Evolutionary conservation across 1,139 yeast genomes (phyloP), one percentile per base, ranked within the genome.

Genomic region (Zhuliangozyma blackwelliae): DNA sequence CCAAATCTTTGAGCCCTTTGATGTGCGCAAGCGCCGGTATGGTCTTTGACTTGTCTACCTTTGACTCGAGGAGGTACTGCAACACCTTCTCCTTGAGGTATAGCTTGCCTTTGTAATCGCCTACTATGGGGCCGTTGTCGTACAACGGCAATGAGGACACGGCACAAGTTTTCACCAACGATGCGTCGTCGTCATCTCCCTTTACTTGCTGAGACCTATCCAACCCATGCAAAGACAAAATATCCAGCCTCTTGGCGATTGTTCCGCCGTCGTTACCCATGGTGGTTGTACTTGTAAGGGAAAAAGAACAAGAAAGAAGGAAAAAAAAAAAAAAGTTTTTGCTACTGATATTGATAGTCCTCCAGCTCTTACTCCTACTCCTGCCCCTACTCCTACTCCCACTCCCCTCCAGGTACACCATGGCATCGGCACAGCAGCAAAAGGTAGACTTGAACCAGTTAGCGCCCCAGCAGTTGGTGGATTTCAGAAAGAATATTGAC

Each of bases 401-500:
- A n/a, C n/a, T n/a, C n/a, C n/a, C n/a, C n/a, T n/a, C n/a, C n/a
- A n/a, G n/a, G n/a, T n/a, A n/a, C 25, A 23, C 32, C 12, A 49
- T 49, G 50, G 43, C 49, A 21, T 21, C 22, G 26, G 31, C 47
- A 9, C 51, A 43, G 28, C 48, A 47, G 7, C 50, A 49, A 31
- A 59, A 57, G 35, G 55, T 77, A 39, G 95, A 89, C 53, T 68
- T 89, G 51, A 70, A 80, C 25, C 71, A 77, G 48, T 75, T 90
- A 43, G 79, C 80, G 37, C 85, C 94, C 2, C 94, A 88, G 54
- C 97, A 92, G 60, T 71, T 92, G 37, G 72, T 81, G 31, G 94
- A 88, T 49, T 79, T 92, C 52, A 85, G 94, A 48, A 83, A 82
- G 52, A 87, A 84, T 51, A 75, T 94, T 25, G 95, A 88, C 50